Evolutionary conservation across 352 stramenopile genomes (phyloP).

Genomic region (Globisporangium alternatum): DNA sequence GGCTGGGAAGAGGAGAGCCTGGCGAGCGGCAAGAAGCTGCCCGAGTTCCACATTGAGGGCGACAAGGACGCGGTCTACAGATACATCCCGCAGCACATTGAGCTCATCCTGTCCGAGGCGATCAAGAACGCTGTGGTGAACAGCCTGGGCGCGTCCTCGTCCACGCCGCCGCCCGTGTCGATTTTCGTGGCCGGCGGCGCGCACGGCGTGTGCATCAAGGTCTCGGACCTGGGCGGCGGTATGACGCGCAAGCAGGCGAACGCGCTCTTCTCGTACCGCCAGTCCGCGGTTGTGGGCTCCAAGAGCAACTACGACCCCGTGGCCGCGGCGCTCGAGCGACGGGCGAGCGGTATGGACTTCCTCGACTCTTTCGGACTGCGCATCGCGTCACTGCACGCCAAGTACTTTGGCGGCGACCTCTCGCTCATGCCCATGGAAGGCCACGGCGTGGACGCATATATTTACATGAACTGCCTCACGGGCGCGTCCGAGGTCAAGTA

Average conservation of each 20-base stretch:
- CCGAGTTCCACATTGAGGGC: slow-evolving; percentile 55
- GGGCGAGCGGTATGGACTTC: slow-evolving; percentile 63
- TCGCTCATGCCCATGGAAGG: slow-evolving; percentile 99
- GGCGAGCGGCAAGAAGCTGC: slow-evolving; percentile 33
- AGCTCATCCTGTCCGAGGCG: slow-evolving; percentile 77
- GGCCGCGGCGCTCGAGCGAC: slow-evolving; percentile 61
- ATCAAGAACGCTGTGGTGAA: slow-evolving; percentile 83
- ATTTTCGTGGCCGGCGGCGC: slow-evolving; percentile 63
- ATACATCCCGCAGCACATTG: slow-evolving; percentile 81
- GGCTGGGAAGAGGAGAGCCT: slow-evolving; percentile 53
- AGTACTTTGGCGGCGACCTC: slow-evolving; percentile 99
- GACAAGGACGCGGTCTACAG: slow-evolving; percentile 59
- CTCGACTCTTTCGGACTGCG: slow-evolving; percentile 89
- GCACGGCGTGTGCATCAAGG: slow-evolving; percentile 79
- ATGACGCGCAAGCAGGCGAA: slow-evolving; percentile 79
- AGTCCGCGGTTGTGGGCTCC: slow-evolving; percentile 23
- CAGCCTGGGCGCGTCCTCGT: slow-evolving; percentile 38
- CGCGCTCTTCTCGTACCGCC: slow-evolving; percentile 61
- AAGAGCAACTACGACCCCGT: slow-evolving; percentile 58
- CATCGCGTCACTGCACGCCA: slow-evolving; percentile 90
- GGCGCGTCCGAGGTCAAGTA: slow-evolving; percentile 75
- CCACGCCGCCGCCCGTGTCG: slow-evolving; percentile 44
- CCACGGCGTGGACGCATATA: slow-evolving; percentile 95
- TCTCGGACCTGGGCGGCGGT: slow-evolving; percentile 68
- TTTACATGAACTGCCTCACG: slow-evolving; percentile 86